Evolutionary conservation across 345 rosid genomes (phyloP), one percentile per base, ranked within the genome.

Genomic region (Citrus reticulata): DNA sequence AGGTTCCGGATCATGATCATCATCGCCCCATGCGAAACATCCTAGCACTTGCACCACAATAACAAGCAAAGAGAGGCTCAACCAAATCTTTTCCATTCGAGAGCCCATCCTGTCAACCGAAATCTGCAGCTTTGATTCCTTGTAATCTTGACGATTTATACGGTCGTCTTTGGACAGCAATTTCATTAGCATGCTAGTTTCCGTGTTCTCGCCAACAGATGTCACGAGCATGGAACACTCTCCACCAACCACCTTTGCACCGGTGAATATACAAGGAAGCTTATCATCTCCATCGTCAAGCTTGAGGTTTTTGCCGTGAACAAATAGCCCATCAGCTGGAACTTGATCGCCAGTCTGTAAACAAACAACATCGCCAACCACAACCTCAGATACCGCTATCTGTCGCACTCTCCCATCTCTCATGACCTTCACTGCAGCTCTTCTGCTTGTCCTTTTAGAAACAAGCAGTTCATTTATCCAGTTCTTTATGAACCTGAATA

Each of bases 211-310:
- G 27, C 74, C 63, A 54, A 71, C 62, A 17, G 74, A 54, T 27
- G 74, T 71, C 27, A 54, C 62, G 0, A 71, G 63, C 74, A 51
- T 71, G 40, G 14, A 30, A 54, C 74, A 71, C 3, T 71, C 17
- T 30, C 74, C 74, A 70, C 40, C 37, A 9, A 71, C 40, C 37
- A 54, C 62, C 62, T 71, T 71, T 71, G 62, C 25, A 29, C 62
- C 27, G 19, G 6, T 70, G 34, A 70, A 70, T 2, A 70, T 51
- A 49, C 3, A 51, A 4, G 60, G 74, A 19, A 70, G 19, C 37
- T 70, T 25, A 9, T 29, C 14, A 19, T 51, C 61, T 25, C 7
- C 74, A 8, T 70, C 74, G 4, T 70, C 74, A 6, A 70, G 24
- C 61, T 51, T 70, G 29, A 70, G 11, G 4, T 0, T n/a, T 24